Base-by-base conservation (phyloP, 331 rosid species). In the Rosa hybrid region DNA sequence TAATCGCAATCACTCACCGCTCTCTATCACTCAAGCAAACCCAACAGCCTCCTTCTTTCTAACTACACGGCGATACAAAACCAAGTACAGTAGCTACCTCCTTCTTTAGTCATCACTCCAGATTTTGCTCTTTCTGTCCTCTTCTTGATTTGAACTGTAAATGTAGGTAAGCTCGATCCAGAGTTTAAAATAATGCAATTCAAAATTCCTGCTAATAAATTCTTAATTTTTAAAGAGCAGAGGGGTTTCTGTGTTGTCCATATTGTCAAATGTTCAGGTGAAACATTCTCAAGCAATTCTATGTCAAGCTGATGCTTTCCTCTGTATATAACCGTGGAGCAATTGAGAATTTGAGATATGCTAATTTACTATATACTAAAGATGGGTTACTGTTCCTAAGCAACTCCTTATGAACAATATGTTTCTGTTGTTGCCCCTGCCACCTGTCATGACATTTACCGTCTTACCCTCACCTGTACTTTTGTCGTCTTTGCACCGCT, bases 71-170 rank as follows among this genome's bases (percentile, higher is more conserved):
- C 75, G 6, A 17, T 16, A 45, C 80, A 60, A n/a, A 20, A 8
- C 59, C 60, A 76, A 72, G 80, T 76, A 14, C 46, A 27, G 7
- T 59, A 56, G n/a, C 70, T 8, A 3, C 78, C 45, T 18, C 78
- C 17, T 27, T 27, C 30, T 27, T 6, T 41, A 48, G 0, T 17
- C 8, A 30, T 27, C 30, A 2, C 2, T 27, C 30, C 30, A 1
- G 30, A 27, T 27, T 27, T 0, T 1, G 30, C 30, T 34, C 38
- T 63, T 6, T 30, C 17, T 64, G 20, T 30, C 20, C 21, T 5
- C 2, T 34, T 60, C 25, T 23, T 62, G 41, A 25, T 25, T 62
- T 8, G 18, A 11, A 12, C 46, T 46, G 39, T 16, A 10, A 2
- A 50, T 50, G 4, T 18, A 21, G 63, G 2, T 18, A 51, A 34